Conservation (phyloP, 2,329 filamentous ascomycete genomes). For the Aspergillus oerlinghausenensis region DNA sequence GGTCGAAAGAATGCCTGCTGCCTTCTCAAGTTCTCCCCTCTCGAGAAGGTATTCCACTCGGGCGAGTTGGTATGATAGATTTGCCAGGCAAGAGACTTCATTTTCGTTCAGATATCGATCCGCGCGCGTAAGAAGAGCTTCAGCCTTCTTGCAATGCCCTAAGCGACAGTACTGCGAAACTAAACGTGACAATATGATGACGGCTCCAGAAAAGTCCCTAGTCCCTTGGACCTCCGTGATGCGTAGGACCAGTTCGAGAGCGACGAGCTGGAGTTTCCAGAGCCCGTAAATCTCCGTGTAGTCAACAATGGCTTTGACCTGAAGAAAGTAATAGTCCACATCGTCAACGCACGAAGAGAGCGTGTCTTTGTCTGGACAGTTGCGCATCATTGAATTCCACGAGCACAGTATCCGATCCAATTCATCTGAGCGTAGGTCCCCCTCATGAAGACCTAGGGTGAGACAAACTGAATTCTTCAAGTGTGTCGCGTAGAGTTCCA, state of each 20-base stretch:
- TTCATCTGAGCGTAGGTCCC: constrained; percentile 22
- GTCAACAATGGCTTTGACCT: constrained; percentile 52
- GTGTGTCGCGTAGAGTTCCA: constrained; percentile 24
- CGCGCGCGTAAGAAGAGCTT: constrained; percentile 54
- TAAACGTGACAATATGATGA: constrained; percentile 43
- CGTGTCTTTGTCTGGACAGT: constrained; percentile 40
- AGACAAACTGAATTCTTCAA: constrained; percentile 33
- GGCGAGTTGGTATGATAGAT: constrained; percentile 61
- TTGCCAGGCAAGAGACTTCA: constrained; percentile 41
- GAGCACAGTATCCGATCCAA: constrained; percentile 29
- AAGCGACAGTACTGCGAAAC: constrained; percentile 55
- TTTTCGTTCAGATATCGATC: constrained; percentile 45
- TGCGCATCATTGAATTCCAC: constrained; percentile 39
- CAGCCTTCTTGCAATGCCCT: constrained; percentile 58
- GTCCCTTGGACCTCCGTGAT: constrained; percentile 44
- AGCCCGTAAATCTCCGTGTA: constrained; percentile 56
- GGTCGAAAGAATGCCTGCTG: constrained; percentile 32
- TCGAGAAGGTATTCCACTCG: constrained; percentile 70
- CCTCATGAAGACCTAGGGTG: constrained; percentile 31
- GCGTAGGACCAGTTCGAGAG: constrained; percentile 47
- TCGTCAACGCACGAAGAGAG: constrained; percentile 48
- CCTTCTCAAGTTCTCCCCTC: constrained; percentile 62
- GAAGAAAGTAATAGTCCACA: constrained; percentile 44
- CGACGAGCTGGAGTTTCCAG: constrained; percentile 45
- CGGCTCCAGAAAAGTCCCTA: constrained; percentile 34